Evolutionary conservation across 352 stramenopile genomes (phyloP).

Genomic region (Pythium phragmitis): DNA sequence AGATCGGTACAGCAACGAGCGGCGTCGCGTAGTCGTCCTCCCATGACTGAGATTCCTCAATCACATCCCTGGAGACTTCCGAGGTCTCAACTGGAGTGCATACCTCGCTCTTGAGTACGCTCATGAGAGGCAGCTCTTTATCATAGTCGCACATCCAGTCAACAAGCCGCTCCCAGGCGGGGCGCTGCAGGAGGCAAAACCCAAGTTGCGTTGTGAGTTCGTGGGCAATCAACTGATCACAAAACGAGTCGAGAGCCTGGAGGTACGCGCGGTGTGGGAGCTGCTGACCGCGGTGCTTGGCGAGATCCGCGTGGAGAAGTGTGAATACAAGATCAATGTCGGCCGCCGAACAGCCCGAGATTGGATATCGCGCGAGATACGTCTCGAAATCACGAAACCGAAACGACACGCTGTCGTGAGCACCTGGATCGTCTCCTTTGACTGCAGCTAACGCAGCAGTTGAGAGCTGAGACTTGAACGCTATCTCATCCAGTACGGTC

Average conservation of each 20-base stretch:
- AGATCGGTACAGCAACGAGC: constrained; percentile 13
- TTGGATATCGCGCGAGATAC: constrained; percentile 13
- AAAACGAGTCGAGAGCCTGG: constrained; percentile 9
- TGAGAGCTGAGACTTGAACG: neutral
- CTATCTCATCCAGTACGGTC: constrained; percentile 15
- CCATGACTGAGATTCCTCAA: neutral
- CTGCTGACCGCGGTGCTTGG: constrained; percentile 1
- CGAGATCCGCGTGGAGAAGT: constrained; percentile 16
- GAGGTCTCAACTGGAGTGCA: neutral
- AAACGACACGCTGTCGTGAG: neutral
- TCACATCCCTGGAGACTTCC: neutral
- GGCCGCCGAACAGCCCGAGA: constrained; percentile 8
- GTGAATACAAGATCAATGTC: constrained; percentile 26
- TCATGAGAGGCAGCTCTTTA: neutral
- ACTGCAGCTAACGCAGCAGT: neutral
- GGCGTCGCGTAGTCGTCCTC: neutral
- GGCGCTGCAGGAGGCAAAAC: constrained; percentile 2
- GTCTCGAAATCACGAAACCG: constrained; percentile 25
- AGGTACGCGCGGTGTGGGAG: constrained; percentile 14
- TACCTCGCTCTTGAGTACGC: constrained; percentile 15
- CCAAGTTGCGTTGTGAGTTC: constrained; percentile 10
- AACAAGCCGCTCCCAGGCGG: constrained; percentile 15
- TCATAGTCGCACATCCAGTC: constrained; percentile 29
- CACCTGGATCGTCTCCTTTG: neutral
- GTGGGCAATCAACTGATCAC: constrained; percentile 12